Conservation (phyloP, 1,284 basidiomycete genomes). For the Stygiomarasmius scandens region DNA sequence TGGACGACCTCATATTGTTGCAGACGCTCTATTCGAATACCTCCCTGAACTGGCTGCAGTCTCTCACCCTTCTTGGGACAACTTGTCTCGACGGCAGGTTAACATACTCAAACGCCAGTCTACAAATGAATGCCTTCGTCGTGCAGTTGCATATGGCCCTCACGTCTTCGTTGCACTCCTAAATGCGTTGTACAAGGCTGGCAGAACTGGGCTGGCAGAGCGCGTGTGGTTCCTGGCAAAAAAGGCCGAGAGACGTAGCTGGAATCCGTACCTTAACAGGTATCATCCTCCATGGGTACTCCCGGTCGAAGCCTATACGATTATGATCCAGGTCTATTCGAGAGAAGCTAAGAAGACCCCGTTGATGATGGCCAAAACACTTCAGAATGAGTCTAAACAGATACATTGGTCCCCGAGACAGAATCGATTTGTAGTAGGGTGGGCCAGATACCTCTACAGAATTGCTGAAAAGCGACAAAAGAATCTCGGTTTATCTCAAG, state of each 20-base stretch:
- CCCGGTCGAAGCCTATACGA: constrained; percentile 68
- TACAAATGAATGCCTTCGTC: constrained; percentile 37
- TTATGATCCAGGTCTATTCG: constrained; percentile 68
- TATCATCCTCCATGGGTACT: constrained; percentile 56
- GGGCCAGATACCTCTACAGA: constrained; percentile 5
- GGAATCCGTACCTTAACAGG: constrained; percentile 31
- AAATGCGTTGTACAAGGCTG: constrained; percentile 60
- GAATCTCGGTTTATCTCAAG: not conserved
- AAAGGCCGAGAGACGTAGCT: constrained; percentile 57
- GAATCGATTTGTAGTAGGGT: constrained; percentile 11
- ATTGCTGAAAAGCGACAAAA: not conserved
- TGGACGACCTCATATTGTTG: constrained; percentile 47
- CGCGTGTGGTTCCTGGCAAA: constrained; percentile 64
- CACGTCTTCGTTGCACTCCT: constrained; percentile 59
- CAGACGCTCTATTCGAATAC: constrained; percentile 48
- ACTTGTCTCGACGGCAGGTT: constrained; percentile 20
- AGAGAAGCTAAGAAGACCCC: constrained; percentile 41
- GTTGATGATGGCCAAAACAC: constrained; percentile 11
- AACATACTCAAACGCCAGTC: constrained; percentile 21
- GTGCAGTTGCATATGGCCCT: constrained; percentile 57
- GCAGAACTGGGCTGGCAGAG: constrained; percentile 59
- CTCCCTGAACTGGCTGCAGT: constrained; percentile 55
- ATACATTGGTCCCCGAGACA: constrained; percentile 3
- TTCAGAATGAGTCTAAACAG: not conserved
- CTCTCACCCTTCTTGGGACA: constrained; percentile 40